These are phyloP conservation scores for Zymoseptoria brevis DNA, from an alignment of 2,329 filamentous ascomycete species.

Conservation along the genomic window DNA sequence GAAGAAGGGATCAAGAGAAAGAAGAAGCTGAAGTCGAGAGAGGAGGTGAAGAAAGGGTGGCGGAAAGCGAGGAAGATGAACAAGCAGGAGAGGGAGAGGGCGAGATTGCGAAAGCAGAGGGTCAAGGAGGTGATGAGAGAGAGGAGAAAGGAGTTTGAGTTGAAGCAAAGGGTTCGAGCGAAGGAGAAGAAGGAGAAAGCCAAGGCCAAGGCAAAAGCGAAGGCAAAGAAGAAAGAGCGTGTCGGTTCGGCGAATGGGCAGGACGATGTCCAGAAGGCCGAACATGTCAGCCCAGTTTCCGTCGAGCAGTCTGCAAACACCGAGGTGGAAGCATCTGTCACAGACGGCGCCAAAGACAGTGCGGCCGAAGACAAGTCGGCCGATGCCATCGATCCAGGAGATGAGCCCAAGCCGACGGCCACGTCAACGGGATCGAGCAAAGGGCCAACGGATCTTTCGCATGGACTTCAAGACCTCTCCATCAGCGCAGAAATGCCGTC, in stretches of 20 bases:
- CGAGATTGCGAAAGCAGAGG: slow-evolving; percentile 19
- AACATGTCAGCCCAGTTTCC: background rate
- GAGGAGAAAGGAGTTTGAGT: slow-evolving; percentile 17
- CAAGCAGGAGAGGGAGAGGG: slow-evolving; percentile 30
- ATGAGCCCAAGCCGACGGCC: background rate
- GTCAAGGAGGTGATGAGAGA: slow-evolving; percentile 21
- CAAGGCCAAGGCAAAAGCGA: slow-evolving; percentile 4
- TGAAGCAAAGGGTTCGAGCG: slow-evolving; percentile 8
- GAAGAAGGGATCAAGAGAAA: slow-evolving; percentile 39
- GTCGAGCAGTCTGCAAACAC: background rate
- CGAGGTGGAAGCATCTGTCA: no score
- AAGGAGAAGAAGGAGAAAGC: slow-evolving; percentile 7
- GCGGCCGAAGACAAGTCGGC: background rate
- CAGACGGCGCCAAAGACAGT: no score
- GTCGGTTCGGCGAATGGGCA: slow-evolving; percentile 1
- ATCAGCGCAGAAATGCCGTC: background rate
- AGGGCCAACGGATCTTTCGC: background rate
- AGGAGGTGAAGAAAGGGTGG: slow-evolving; percentile 28
- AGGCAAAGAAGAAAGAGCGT: background rate
- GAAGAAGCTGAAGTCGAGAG: slow-evolving; percentile 30
- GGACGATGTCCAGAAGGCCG: background rate
- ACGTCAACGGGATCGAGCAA: background rate
- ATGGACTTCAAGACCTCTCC: background rate
- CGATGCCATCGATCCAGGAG: background rate
- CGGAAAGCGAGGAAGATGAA: slow-evolving; percentile 35